Evolutionary conservation across 1,284 basidiomycete genomes (phyloP), one percentile per base, ranked within the genome.

Genomic region (Ustilago tritici): DNA sequence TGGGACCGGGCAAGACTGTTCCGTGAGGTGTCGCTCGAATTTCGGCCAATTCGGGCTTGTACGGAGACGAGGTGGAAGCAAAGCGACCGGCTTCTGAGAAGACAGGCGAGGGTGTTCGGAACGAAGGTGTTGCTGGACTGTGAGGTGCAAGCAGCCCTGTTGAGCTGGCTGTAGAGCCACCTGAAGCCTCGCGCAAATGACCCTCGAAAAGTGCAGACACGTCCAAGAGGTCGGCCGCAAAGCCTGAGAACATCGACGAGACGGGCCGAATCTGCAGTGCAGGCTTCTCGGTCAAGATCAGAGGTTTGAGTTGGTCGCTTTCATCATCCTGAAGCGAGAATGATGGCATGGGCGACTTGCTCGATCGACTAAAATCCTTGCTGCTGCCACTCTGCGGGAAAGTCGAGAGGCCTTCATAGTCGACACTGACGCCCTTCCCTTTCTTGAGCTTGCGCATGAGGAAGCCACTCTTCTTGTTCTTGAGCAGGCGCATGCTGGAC

Each of bases 401-500:
- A 23, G 65, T 69, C 19, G 74, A 76, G 12, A 69, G 69, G 52
- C 61, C 65, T 46, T 76, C 74, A n/a, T 62, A 50, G 8, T 76
- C 74, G 41, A 70, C 47, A 52, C 68, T 70, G 46, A 66, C 23
- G n/a, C 69, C 68, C 60, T 70, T 77, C 17, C 82, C 80, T 68
- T 82, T 83, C 40, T 80, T 80, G 63, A 80, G 70, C 61, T 76
- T 82, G 38, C 78, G 70, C 50, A 73, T 28, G 17, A 83, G 58
- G 65, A 82, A 80, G 31, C 79, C 77, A 56, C 79, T 81, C 66
- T 82, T 83, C 65, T 82, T 82, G 66, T 76, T 81, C 70, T 78
- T 80, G 56, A 83, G 61, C 61, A 68, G 38, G 7, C 70, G 70
- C 65, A 57, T 38, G 58, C 49, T 67, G 12, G 63, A 65, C 52